These are phyloP conservation scores for Rhodamnia argentea DNA, from an alignment of 345 rosid genomes.

Conservation along the genomic window DNA sequence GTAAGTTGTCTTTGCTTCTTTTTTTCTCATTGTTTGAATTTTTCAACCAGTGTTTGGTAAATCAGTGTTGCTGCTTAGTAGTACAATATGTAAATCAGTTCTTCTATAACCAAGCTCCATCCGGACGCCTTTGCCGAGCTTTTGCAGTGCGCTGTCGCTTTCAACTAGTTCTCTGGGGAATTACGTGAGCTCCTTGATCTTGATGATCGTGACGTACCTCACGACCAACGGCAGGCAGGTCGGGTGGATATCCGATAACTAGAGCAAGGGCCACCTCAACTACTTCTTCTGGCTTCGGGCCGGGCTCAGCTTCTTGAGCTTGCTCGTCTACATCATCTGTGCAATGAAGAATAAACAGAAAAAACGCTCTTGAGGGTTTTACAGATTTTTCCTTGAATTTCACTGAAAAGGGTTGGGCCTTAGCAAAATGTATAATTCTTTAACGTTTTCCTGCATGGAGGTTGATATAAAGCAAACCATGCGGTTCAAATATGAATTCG, in stretches of 20 bases:
- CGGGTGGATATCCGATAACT: conserved; percentile 33
- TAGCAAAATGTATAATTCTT: background rate
- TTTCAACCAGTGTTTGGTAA: background rate
- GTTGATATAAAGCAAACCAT: background rate
- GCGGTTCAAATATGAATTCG: background rate
- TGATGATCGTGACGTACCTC: conserved; percentile 13
- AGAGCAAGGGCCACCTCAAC: conserved; percentile 31
- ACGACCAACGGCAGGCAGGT: conserved; percentile 13
- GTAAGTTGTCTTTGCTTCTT: conserved; percentile 3
- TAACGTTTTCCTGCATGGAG: background rate
- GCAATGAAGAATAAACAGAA: conserved; percentile 21
- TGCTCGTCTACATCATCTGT: conserved; percentile 14
- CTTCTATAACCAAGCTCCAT: conserved; percentile 10
- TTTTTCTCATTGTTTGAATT: background rate
- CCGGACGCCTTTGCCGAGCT: conserved; percentile 11
- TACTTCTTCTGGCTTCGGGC: conserved; percentile 30
- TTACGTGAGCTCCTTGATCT: conserved; percentile 23
- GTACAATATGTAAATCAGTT: background rate
- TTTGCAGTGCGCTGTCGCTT: conserved; percentile 13
- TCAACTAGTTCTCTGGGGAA: conserved; percentile 22
- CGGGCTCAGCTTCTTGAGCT: conserved; percentile 19
- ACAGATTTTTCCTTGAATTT: background rate
- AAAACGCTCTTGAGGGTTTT: background rate
- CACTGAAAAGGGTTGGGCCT: background rate
- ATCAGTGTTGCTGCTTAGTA: background rate